Evolutionary conservation across 225 moss, liverwort and hornwort genomes (phyloP), one percentile per base, ranked within the genome.

Genomic region (Antitrichia curtipendula): DNA sequence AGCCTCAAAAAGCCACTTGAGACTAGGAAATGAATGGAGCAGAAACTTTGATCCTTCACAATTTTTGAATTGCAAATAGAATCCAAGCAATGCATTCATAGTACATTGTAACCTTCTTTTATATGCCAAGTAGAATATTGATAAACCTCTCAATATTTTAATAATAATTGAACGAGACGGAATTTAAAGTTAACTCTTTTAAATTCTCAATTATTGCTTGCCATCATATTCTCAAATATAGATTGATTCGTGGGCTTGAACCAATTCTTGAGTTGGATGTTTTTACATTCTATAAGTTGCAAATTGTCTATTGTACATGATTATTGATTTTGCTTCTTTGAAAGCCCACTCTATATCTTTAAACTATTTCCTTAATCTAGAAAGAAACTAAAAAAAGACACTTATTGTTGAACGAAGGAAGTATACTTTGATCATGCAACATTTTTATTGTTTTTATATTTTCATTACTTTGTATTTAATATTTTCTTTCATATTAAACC

Each of bases 391-490:
- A 8, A 25, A 29, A 16, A 19, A 73, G 7, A 19, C 7, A 7
- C 7, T 47, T 12, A 7, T 31, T 31, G 2, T 19, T 74, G 49
- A 74, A 12, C 1, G 7, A 49, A 12, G 0, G 19, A 74, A 31
- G 1, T 49, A 31, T 24, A 40, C 40, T 0, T 69, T 5, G 3
- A 41, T 8, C 9, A 19, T 9, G 4, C 2, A 31, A 19, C 31
- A 49, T 74, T 19, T 27, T 31, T n/a, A n/a, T n/a, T 47, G 10
- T 7, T 7, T 11, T 31, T 31, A 3, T 45, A 10, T 18, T 47
- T 0, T 73, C 4, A 47, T 4, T 2, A 18, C 0, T 73, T 47
- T n/a, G n/a, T n/a, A n/a, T n/a, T n/a, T n/a, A n/a, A n/a, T n/a
- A n/a, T n/a, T n/a, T n/a, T n/a, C n/a, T n/a, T n/a, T n/a, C 8